phyloP scores from a whole-genome alignment of 2,329 filamentous ascomycete species.

The Fusarium transvaalense region DNA sequence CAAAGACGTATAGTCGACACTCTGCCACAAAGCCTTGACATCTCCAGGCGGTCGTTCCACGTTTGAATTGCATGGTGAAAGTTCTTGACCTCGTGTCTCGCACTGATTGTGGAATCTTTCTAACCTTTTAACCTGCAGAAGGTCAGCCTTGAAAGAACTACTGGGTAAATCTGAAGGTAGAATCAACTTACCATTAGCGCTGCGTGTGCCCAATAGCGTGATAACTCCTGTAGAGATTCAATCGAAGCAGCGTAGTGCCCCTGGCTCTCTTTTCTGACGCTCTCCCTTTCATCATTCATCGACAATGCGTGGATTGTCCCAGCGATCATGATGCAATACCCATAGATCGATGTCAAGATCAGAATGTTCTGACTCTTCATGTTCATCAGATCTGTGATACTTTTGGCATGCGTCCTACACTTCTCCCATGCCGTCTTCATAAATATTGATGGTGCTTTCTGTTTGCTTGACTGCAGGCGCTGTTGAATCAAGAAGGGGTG shows the following conservation, averaged over 20 bases:
- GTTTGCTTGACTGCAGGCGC: conserved; percentile 4
- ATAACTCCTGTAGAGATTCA: conserved; percentile 8
- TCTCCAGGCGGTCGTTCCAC: conserved; percentile 8
- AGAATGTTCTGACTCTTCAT: conserved; percentile 22
- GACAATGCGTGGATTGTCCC: conserved; percentile 23
- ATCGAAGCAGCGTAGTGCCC: not conserved
- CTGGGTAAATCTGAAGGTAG: accelerated
- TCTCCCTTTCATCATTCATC: conserved; percentile 20
- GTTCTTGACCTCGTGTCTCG: conserved; percentile 10
- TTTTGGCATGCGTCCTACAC: conserved; percentile 5
- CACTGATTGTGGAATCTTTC: conserved; percentile 20
- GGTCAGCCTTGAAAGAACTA: not conserved
- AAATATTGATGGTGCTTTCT: conserved; percentile 13
- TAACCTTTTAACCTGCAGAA: conserved; percentile 2
- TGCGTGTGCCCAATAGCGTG: conserved; percentile 16
- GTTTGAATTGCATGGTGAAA: conserved; percentile 8
- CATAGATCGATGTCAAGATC: conserved; percentile 19
- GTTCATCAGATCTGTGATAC: conserved; percentile 1
- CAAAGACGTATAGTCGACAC: conserved; percentile 17
- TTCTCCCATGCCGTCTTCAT: conserved; percentile 26
- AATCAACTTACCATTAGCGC: conserved; percentile 13
- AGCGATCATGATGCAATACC: conserved; percentile 26
- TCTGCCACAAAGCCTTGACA: conserved; percentile 24
- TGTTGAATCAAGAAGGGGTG: conserved; percentile 19
- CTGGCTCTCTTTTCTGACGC: not conserved